These are phyloP conservation scores for Malassezia equina DNA, from an alignment of 1,284 basidiomycete genomes.

Conservation along the genomic window DNA sequence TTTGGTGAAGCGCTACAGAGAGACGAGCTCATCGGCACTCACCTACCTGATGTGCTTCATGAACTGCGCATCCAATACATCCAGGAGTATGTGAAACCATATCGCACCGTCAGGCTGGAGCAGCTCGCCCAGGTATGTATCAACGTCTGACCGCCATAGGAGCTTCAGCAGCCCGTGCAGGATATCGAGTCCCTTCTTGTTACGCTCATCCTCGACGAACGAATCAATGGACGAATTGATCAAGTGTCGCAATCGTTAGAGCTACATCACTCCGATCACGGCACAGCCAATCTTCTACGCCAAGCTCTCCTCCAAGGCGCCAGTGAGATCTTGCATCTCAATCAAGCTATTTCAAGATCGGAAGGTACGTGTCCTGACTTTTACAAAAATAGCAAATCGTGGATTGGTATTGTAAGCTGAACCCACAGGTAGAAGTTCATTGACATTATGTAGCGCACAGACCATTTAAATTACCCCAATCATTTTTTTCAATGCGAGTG, in stretches of 20 bases:
- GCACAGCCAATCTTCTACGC: constrained; percentile 71
- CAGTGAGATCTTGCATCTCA: constrained; percentile 62
- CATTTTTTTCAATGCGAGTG: neutral
- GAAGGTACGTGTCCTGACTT: constrained; percentile 7
- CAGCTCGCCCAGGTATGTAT: constrained; percentile 51
- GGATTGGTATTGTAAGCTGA: neutral
- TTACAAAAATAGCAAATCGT: neutral
- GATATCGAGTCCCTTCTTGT: constrained; percentile 90
- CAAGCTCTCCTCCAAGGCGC: constrained; percentile 71
- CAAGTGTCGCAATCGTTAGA: constrained; percentile 86
- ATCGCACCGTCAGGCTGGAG: constrained; percentile 78
- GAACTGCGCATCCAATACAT: constrained; percentile 90
- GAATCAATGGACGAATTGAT: constrained; percentile 88
- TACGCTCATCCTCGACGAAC: constrained; percentile 84
- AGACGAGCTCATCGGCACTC: constrained; percentile 79
- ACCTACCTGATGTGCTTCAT: constrained; percentile 87
- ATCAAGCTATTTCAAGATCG: constrained; percentile 63
- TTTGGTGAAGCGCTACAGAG: constrained; percentile 89
- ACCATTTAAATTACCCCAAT: neutral
- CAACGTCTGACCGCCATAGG: constrained; percentile 52
- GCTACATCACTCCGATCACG: constrained; percentile 60
- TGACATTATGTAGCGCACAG: neutral
- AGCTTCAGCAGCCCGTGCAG: constrained; percentile 74
- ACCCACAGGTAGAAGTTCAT: neutral
- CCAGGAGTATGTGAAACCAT: constrained; percentile 93